phyloP scores from a whole-genome alignment of 129 eudicot species.

The Pulicaria dysenterica region DNA sequence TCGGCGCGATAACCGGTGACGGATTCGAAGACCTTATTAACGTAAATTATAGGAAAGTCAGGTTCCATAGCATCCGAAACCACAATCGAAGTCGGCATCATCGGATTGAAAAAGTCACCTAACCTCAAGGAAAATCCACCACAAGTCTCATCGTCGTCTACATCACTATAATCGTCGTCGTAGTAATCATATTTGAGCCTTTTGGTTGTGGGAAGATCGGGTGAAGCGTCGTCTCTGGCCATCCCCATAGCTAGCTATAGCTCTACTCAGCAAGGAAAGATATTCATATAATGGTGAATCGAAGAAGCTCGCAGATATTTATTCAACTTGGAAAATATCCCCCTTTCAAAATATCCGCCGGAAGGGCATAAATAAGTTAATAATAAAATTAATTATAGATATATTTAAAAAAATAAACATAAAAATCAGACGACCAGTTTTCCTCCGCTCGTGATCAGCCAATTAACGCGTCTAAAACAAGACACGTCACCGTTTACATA shows the following conservation, averaged over 20 bases:
- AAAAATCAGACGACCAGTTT: too few species aligned
- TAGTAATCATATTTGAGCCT: constrained; percentile 47
- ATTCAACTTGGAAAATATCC: constrained; percentile 32
- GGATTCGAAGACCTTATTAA: constrained; percentile 73
- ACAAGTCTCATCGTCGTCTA: constrained; percentile 28
- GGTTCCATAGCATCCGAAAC: constrained; percentile 87
- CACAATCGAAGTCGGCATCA: constrained; percentile 69
- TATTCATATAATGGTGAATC: background rate
- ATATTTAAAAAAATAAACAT: too few species aligned
- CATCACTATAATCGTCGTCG: constrained; percentile 26
- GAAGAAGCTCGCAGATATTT: constrained; percentile 31
- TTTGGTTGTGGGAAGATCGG: constrained; percentile 31
- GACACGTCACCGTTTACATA: too few species aligned
- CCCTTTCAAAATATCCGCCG: constrained; percentile 27
- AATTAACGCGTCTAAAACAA: too few species aligned
- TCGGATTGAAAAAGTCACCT: constrained; percentile 52
- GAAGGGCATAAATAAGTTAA: background rate
- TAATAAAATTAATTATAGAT: background rate
- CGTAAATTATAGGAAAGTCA: constrained; percentile 81
- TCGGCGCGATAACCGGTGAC: constrained; percentile 93
- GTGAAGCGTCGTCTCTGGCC: constrained; percentile 27
- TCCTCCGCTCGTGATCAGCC: too few species aligned
- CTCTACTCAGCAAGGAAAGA: background rate
- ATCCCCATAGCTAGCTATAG: constrained; percentile 33
- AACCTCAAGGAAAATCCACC: constrained; percentile 32